Percentiles rank a stretch among this genome's conserved stretches.
Evolutionary conservation across 805 yeast species (phyloP).

Genomic region (Sugiyamaella qingdaonensis): DNA sequence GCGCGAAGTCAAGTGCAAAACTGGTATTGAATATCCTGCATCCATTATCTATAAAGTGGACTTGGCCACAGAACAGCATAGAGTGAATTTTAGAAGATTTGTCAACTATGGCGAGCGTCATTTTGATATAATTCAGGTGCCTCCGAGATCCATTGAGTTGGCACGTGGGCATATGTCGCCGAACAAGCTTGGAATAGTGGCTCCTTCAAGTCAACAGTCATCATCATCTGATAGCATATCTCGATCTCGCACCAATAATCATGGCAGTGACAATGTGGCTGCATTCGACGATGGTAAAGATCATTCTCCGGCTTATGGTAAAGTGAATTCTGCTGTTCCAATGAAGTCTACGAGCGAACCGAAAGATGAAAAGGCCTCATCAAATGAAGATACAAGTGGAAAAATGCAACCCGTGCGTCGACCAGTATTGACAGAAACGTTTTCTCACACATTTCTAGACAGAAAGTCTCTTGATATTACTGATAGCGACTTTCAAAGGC

Average conservation of each 20-base stretch:
- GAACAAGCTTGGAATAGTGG: not conserved
- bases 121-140: not conserved
- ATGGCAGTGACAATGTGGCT: not conserved
- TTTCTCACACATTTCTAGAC: conserved; percentile 41
- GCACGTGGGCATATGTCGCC: not conserved
- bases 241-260: not conserved
- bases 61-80: not conserved
- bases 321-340: not conserved
- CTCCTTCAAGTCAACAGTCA: not conserved
- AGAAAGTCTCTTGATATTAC: conserved; percentile 53
- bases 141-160: not conserved
- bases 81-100: not conserved
- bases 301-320: not conserved
- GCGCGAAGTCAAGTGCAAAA: not conserved
- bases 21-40: not conserved
- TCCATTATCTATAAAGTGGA: not conserved
- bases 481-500: conserved; percentile 70
- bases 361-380: not conserved
- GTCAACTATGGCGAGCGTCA: not conserved
- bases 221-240: not conserved
- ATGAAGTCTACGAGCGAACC: not conserved
- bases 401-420: not conserved
- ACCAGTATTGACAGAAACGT: not conserved
- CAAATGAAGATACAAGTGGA: not conserved
- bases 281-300: not conserved